Base-by-base conservation (phyloP, 1,284 basidiomycete species). In the Marasmius sp. region DNA sequence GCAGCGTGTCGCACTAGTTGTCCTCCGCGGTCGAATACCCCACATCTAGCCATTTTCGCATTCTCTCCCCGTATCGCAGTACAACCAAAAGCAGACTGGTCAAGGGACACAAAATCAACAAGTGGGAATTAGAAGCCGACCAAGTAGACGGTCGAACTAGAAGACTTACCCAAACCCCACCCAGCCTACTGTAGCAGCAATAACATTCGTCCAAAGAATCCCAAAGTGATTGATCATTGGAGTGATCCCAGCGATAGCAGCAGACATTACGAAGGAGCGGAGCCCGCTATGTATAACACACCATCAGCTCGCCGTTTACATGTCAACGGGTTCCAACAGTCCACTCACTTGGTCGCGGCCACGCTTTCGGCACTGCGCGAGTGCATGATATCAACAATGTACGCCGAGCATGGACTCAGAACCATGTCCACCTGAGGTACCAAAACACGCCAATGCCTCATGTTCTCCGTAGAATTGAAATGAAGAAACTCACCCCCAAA, bases 401-500 rank as follows among this genome's bases (percentile, higher is more conserved):
- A 73, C 1, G 71, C 66, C 3, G 60, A 57, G 16, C 55, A 62
- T 27, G 71, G 69, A 37, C 66, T 66, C 9, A 72, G 60, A 1
- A 71, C 69, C 59, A 70, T 59, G 52, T 72, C 66, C 34, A 71
- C 59, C 68, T 66, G 43, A 37, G 52, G 52, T 54, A 54, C 20
- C n/a, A 47, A 16, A 16, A 51, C 50, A 51, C 9, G 22, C 50
- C 18, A 37, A 54, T 14, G n/a, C 52, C n/a, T 34, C 34, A 38
- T 37, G 34, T 37, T 34, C 48, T 27, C 27, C 18, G 34, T n/a
- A 16, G 7, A 52, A 11, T 52, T 14, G n/a, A 37, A 20, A 37
- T 36, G 33, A n/a, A n/a, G 11, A n/a, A 51, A 72, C 81, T 55
- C 59, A 85, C 83, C 43, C 82, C 84, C 10, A 81, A 56, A 36